Conservation (phyloP, 148 eudicot genomes). For the Salicornia ramosissima region DNA sequence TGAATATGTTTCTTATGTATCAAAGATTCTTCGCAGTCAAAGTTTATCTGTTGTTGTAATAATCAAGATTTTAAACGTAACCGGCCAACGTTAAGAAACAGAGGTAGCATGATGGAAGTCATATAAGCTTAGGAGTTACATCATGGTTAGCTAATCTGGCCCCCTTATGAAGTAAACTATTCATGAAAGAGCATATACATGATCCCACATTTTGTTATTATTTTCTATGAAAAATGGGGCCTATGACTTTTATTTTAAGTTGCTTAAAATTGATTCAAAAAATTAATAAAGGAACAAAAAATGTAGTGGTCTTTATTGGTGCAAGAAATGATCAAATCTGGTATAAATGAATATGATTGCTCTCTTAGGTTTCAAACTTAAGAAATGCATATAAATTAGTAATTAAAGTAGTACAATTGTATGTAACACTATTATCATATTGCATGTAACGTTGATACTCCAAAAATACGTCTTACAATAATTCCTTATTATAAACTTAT, state of each 20-base stretch:
- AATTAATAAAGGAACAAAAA: neutral
- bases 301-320: slow-evolving; percentile 12
- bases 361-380: slow-evolving; percentile 12
- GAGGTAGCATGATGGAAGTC: neutral
- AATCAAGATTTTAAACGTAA: no score
- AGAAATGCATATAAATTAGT: neutral
- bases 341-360: slow-evolving; percentile 19
- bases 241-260: slow-evolving; percentile 1
- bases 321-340: slow-evolving; percentile 18
- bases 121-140: slow-evolving; percentile 5
- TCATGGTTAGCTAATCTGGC: slow-evolving; percentile 6
- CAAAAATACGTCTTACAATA: no score
- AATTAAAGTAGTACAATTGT: slow-evolving; percentile 19
- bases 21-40: no score
- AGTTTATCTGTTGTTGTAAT: no score
- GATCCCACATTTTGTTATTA: slow-evolving; percentile 11
- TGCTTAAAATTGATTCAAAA: neutral
- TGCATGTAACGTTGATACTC: no score
- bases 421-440: neutral
- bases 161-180: neutral
- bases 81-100: no score
- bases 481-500: no score
- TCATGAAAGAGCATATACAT: neutral
- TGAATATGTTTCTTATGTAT: no score
- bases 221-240: slow-evolving; percentile 21